A percentile compares a stretch with the other conserved stretches of the same genome.
phyloP scores from a whole-genome alignment of 73 alveolate genomes.

The Paramecium primaurelia region DNA sequence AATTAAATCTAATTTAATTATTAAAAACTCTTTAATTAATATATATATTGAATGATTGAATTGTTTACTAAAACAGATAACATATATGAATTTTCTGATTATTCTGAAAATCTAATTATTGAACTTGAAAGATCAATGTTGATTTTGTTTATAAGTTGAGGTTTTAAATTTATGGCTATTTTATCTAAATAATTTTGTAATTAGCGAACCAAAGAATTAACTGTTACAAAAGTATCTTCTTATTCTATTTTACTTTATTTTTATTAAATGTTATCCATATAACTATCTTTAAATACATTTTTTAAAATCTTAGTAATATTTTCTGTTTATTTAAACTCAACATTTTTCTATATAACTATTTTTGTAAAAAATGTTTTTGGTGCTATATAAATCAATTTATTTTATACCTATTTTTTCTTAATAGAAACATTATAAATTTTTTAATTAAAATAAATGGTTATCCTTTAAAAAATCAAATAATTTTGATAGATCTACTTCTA shows the following conservation, averaged over 20 bases:
- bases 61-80: neutral
- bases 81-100: neutral
- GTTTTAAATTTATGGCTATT: neutral
- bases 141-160: neutral
- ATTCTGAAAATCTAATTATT: neutral
- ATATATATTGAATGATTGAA: neutral
- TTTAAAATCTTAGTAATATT: neutral
- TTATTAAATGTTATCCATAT: neutral
- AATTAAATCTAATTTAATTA: neutral
- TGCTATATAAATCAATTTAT: neutral
- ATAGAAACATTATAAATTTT: neutral
- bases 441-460: neutral
- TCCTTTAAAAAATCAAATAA: neutral
- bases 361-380: conserved; percentile 26
- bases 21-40: neutral
- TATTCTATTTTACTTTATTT: neutral
- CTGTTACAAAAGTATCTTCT: conserved; percentile 4
- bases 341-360: neutral
- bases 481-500: neutral
- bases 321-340: neutral
- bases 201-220: neutral
- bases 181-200: neutral
- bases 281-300: neutral
- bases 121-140: neutral
- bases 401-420: neutral